These are phyloP conservation scores for Brassica nigra DNA, from an alignment of 345 rosid species.

Conservation along the genomic window DNA sequence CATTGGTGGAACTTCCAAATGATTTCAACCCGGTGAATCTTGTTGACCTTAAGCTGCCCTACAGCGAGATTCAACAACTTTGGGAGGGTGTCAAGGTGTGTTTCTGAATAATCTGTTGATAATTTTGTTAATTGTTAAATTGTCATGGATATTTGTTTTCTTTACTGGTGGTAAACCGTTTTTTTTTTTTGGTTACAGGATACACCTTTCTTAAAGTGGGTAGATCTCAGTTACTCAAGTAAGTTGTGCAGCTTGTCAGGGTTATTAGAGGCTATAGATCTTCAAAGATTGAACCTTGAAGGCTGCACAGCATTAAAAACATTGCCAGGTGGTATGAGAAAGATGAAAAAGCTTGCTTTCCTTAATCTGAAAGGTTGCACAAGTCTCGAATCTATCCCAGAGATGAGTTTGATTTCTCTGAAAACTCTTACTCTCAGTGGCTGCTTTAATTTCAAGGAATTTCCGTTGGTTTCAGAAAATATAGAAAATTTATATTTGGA, in stretches of 20 bases:
- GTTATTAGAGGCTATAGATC: constrained; percentile 21
- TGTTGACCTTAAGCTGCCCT: constrained; percentile 12
- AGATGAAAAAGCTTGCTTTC: constrained; percentile 6
- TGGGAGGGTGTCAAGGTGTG: constrained; percentile 37
- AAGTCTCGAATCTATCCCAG: constrained; percentile 9
- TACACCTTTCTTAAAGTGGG: not conserved
- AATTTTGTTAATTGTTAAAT: not conserved
- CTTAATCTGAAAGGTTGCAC: constrained; percentile 32
- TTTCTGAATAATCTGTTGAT: not conserved
- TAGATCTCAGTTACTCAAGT: constrained; percentile 17
- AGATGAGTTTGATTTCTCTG: not conserved
- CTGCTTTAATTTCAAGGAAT: constrained; percentile 28
- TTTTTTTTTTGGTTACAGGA: constrained; percentile 6
- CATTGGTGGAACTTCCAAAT: constrained; percentile 17
- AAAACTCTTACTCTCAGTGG: constrained; percentile 20
- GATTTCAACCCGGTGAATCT: constrained; percentile 1
- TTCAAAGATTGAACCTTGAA: constrained; percentile 32
- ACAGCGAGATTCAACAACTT: constrained; percentile 25
- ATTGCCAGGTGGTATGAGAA: not conserved
- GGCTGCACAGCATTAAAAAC: constrained; percentile 25
- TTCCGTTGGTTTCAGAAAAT: constrained; percentile 27
- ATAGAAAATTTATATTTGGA: constrained; percentile 7
- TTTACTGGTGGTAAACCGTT: not conserved
- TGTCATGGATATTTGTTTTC: not conserved
- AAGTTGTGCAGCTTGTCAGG: constrained; percentile 27